Base-by-base conservation (phyloP, 371 early-diverging fungal genomes). In the Circinella minor region DNA sequence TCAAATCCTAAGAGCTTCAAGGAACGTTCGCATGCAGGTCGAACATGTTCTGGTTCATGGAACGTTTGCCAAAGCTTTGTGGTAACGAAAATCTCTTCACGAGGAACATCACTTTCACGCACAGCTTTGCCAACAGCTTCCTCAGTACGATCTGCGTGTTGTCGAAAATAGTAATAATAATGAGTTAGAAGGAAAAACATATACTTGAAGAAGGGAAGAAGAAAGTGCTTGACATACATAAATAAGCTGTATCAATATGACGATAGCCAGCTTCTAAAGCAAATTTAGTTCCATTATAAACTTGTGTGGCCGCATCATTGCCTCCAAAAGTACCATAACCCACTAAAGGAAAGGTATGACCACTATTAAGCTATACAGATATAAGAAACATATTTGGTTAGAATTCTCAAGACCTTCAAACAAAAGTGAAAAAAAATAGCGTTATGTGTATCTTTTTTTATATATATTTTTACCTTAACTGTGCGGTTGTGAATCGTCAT, bases 41-140 rank as follows among this genome's bases (percentile, higher is more conserved):
- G 69, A 3, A 90, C 88, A 43, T 84, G 72, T 36, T 84, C 71
- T 36, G 88, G 86, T n/a, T 76, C 71, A 65, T 88, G 89, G 65
- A 84, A 79, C 27, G 89, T 89, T 79, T 93, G 92, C 95, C 95
- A 96, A 18, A 98, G 81, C 83, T 98, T 98, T 70, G 93, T 91
- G 10, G 68, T 68, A 9, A 74, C 37, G 46, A 68, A 68, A 14
- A 74, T 36, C 86, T 66, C 78, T 72, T 83, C 96, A 91, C 94
- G 84, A 57, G 82, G 82, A 3, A 91, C 70, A 60, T 65, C 66
- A 47, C 81, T 75, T 55, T 84, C 77, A 14, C 72, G 73, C 43
- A 94, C 81, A 4, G 86, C 91, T 61, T 86, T 81, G 47, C 96
- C 96, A 57, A 95, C 84, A 46, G 91, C 92, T 43, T 84, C 80